Conservation (phyloP, 208 protist species). For the Trichomonas tenax region DNA sequence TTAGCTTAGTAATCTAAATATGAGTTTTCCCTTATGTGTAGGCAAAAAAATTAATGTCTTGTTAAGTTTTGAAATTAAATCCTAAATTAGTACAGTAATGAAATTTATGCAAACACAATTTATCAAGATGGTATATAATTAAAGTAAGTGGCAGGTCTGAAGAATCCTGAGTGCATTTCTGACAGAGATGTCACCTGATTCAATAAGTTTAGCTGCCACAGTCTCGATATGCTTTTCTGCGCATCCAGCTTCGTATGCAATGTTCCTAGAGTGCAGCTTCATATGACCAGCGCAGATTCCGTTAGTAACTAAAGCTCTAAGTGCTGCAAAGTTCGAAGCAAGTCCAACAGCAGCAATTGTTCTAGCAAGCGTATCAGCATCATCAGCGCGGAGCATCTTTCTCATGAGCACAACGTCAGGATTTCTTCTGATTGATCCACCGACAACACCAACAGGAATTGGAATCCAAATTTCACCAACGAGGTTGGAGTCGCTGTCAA, state of each 20-base stretch:
- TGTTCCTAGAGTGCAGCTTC: conserved; percentile 42
- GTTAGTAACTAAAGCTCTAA: conserved; percentile 41
- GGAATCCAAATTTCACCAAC: neutral
- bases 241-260: conserved; percentile 26
- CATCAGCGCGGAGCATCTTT: neutral
- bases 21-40: too few species aligned
- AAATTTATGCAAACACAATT: too few species aligned
- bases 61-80: too few species aligned
- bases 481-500: neutral
- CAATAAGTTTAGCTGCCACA: neutral
- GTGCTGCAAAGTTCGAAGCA: conserved; percentile 43
- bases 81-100: too few species aligned
- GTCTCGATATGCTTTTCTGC: neutral
- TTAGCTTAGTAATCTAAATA: too few species aligned
- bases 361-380: neutral
- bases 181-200: neutral
- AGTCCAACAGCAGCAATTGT: neutral
- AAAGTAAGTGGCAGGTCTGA: neutral
- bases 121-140: neutral
- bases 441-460: neutral
- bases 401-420: neutral
- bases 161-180: neutral
- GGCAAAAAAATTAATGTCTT: too few species aligned
- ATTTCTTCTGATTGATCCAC: neutral
- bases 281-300: conserved; percentile 49